Percentiles rank a stretch among this genome's conserved stretches.
phyloP scores from a whole-genome alignment of 176 grass and related monocot genomes.

The Phyllostachys edulis region DNA sequence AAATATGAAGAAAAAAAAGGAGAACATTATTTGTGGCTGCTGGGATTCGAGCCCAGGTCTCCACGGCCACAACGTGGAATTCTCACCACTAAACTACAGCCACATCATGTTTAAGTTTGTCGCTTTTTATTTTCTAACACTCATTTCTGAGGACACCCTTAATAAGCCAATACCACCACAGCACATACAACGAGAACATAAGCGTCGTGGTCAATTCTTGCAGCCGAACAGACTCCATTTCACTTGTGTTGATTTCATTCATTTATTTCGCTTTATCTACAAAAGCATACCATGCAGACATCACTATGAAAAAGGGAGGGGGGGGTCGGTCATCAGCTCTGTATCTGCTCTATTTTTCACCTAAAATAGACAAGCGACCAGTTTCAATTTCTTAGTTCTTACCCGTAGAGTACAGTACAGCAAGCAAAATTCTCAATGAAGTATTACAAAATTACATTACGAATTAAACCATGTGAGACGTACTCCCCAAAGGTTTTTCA shows the following conservation, averaged over 20 bases:
- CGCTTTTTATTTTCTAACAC: too few relatives aligned
- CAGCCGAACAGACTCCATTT: too few relatives aligned
- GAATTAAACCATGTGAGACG: not conserved
- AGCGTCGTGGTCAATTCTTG: not conserved
- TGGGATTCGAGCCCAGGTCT: slow-evolving; percentile 98
- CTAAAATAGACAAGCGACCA: not conserved
- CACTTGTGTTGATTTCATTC: too few relatives aligned
- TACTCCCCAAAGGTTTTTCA: not conserved
- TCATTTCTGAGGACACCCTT: not conserved
- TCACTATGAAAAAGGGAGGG: not conserved
- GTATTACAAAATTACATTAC: not conserved
- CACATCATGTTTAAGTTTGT: rapidly evolving
- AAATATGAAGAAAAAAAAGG: not conserved
- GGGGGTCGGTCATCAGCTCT: not conserved
- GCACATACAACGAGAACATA: not conserved
- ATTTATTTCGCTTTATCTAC: not conserved
- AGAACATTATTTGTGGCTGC: slow-evolving; percentile 55
- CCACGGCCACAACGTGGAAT: slow-evolving; percentile 97
- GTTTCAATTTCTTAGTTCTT: not conserved
- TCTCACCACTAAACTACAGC: slow-evolving; percentile 98
- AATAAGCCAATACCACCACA: not conserved
- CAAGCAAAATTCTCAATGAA: not conserved
- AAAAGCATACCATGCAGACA: not conserved
- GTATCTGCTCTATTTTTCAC: not conserved
- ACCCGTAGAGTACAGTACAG: not conserved